These are phyloP conservation scores for Diaporthe humulicola DNA, from an alignment of 2,329 filamentous ascomycete genomes.

Conservation along the genomic window DNA sequence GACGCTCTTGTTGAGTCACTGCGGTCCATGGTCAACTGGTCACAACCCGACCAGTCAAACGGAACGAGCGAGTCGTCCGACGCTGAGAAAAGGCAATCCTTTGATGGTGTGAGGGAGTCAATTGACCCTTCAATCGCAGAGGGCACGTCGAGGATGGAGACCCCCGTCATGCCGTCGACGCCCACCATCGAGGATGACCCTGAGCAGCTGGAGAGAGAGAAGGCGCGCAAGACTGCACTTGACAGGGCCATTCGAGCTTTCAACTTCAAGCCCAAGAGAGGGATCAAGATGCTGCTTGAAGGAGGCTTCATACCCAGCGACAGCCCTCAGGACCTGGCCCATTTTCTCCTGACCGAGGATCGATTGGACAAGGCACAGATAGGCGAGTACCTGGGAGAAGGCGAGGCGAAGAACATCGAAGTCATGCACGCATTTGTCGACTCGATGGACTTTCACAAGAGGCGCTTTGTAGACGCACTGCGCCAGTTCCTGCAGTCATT, in stretches of 20 bases:
- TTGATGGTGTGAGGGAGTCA: conserved; percentile 74
- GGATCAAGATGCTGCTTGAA: conserved; percentile 84
- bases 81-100: conserved; percentile 66
- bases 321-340: conserved; percentile 84
- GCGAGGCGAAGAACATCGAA: conserved; percentile 91
- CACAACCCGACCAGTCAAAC: conserved; percentile 74
- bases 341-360: conserved; percentile 85
- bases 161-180: conserved; percentile 72
- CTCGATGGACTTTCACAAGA: conserved; percentile 91
- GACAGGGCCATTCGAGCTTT: conserved; percentile 91
- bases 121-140: conserved; percentile 78
- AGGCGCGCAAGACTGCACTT: conserved; percentile 92
- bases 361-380: conserved; percentile 91
- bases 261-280: conserved; percentile 98
- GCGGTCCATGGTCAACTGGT: conserved; percentile 94
- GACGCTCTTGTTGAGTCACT: conserved; percentile 91
- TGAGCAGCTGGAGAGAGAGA: conserved; percentile 92
- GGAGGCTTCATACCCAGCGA: conserved; percentile 90
- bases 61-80: conserved; percentile 62
- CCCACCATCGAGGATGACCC: conserved; percentile 88
- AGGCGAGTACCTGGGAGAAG: conserved; percentile 94
- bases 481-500: conserved; percentile 95
- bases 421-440: conserved; percentile 99
- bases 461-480: conserved; percentile 91
- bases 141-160: conserved; percentile 72